Conservation (phyloP, 345 rosid genomes). For the Syzygium oleosum region DNA sequence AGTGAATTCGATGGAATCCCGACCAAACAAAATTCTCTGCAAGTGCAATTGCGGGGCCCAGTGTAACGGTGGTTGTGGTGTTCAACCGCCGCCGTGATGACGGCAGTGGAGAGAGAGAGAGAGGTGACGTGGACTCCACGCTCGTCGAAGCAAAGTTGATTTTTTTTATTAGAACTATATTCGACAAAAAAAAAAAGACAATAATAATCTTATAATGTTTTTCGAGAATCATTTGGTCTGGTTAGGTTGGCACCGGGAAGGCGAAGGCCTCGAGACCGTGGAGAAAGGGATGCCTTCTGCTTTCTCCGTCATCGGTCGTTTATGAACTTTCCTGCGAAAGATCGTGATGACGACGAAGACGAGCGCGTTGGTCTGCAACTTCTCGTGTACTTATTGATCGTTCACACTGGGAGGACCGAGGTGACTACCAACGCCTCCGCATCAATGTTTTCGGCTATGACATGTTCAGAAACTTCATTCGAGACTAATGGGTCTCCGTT, state of each 20-base stretch:
- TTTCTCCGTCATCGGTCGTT: neutral
- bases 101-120: neutral
- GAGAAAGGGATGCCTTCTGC: neutral
- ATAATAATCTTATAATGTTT: neutral
- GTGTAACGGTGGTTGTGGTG: neutral
- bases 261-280: neutral
- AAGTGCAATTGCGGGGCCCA: no score
- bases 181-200: no score
- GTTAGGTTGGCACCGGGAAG: neutral
- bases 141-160: neutral
- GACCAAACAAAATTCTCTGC: no score
- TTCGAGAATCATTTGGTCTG: neutral
- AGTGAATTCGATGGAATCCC: no score
- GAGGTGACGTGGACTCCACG: neutral
- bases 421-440: neutral
- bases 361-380: neutral
- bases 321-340: neutral
- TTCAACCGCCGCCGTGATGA: neutral
- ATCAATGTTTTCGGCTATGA: neutral
- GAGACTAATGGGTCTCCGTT: neutral
- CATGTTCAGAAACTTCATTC: neutral
- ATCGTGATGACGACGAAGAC: neutral
- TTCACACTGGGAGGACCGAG: neutral
- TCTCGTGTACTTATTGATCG: neutral
- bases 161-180: neutral